phyloP scores from a whole-genome alignment of 1,284 basidiomycete genomes.

The Paramarasmius palmivorus region DNA sequence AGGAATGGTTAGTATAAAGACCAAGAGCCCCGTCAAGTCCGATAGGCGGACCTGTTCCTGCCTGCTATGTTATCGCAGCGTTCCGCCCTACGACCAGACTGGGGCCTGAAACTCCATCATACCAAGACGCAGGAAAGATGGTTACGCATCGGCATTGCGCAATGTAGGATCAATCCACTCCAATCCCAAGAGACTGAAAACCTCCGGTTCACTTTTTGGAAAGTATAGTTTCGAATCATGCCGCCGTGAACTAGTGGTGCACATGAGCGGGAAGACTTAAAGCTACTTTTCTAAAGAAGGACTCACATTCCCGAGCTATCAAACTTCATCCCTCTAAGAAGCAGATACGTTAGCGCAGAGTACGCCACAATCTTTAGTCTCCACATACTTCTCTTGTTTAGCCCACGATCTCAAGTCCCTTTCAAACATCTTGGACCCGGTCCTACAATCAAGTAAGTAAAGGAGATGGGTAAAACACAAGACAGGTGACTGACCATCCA shows the following conservation, averaged over 20 bases:
- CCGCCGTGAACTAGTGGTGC: conserved; percentile 51
- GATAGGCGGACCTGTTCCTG: no score
- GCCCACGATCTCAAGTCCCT: conserved; percentile 76
- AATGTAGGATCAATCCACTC: conserved; percentile 69
- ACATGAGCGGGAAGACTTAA: conserved; percentile 8
- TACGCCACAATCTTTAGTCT: neutral
- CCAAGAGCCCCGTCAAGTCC: no score
- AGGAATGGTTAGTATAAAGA: no score
- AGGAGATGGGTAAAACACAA: neutral
- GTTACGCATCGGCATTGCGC: conserved; percentile 63
- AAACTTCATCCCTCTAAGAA: conserved; percentile 68
- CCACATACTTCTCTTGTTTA: conserved; percentile 53
- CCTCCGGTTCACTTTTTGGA: conserved; percentile 66
- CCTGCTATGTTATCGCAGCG: no score
- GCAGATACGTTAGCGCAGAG: neutral
- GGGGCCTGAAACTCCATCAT: neutral
- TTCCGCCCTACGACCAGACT: no score
- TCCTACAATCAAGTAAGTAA: conserved; percentile 45
- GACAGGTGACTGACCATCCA: conserved; percentile 57
- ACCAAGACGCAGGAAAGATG: conserved; percentile 3
- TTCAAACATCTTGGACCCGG: conserved; percentile 80
- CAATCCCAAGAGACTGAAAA: conserved; percentile 68
- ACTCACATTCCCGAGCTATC: conserved; percentile 77
- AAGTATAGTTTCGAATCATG: conserved; percentile 59
- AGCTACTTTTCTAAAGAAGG: conserved; percentile 14